phyloP scores from a whole-genome alignment of 331 rosid genomes.

The Quercus phellos region DNA sequence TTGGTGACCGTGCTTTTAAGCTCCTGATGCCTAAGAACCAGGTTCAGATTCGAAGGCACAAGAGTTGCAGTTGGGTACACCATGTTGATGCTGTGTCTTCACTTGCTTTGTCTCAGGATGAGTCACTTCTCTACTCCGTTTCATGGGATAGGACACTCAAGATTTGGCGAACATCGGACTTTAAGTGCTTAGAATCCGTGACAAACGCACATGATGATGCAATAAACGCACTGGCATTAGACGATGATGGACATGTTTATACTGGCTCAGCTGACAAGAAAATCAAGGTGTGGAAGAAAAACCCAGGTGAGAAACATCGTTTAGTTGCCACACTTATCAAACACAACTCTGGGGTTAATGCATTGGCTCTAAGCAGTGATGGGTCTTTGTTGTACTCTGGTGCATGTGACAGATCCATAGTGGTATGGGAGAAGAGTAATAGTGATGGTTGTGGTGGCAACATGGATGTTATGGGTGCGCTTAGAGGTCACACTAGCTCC shows the following conservation, averaged over 20 bases:
- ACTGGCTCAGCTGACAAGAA: conserved; percentile 87
- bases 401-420: conserved; percentile 76
- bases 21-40: conserved; percentile 58
- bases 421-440: conserved; percentile 56
- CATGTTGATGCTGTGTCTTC: conserved; percentile 88
- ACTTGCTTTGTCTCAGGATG: conserved; percentile 65
- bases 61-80: conserved; percentile 81
- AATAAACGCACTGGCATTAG: conserved; percentile 56
- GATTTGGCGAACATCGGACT: conserved; percentile 69
- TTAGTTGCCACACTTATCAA: conserved; percentile 57
- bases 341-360: conserved; percentile 77
- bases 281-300: conserved; percentile 70
- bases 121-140: conserved; percentile 60
- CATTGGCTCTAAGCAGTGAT: conserved; percentile 58
- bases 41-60: conserved; percentile 74
- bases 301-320: conserved; percentile 30
- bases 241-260: conserved; percentile 59
- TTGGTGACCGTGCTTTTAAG: conserved; percentile 56
- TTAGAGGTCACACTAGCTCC: conserved; percentile 71
- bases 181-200: conserved; percentile 74
- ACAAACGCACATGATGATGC: conserved; percentile 83
- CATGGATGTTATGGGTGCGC: conserved; percentile 56
- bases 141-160: conserved; percentile 92
- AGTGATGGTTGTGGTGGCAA: conserved; percentile 4
- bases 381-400: conserved; percentile 73